Evolutionary conservation across 768 basidiomycete genomes (phyloP).

Genomic region (Suillus americanus): DNA sequence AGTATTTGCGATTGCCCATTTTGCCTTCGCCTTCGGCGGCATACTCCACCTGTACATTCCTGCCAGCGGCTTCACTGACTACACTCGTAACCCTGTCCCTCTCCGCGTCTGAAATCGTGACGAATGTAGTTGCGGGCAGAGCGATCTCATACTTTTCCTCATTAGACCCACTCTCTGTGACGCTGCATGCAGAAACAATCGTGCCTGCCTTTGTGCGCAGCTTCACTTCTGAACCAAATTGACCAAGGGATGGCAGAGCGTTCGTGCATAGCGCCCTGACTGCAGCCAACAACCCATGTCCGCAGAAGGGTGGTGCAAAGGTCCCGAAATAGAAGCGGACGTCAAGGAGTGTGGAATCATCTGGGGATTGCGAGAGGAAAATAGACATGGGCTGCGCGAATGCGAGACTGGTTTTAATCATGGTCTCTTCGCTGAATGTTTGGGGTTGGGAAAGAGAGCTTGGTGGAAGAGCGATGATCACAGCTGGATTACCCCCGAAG

Average conservation of each 20-base stretch:
- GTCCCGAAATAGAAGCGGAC: conserved; percentile 42
- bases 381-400: conserved; percentile 46
- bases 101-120: conserved; percentile 30
- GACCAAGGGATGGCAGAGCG: conserved; percentile 21
- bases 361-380: conserved; percentile 31
- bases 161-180: conserved; percentile 1
- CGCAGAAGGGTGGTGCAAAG: conserved; percentile 37
- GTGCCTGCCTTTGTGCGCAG: conserved; percentile 32
- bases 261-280: conserved; percentile 35
- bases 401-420: conserved; percentile 36
- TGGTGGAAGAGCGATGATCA: conserved; percentile 32
- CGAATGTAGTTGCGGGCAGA: conserved; percentile 31
- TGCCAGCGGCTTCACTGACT: conserved; percentile 39
- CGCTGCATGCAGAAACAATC: conserved; percentile 18
- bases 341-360: conserved; percentile 24
- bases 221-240: conserved; percentile 21
- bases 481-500: conserved; percentile 47
- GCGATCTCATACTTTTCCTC: conserved; percentile 34
- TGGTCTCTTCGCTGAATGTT: conserved; percentile 7
- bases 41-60: conserved; percentile 34
- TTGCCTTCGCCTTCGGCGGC: conserved; percentile 35
- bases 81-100: conserved; percentile 28
- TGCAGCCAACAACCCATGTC: conserved; percentile 46
- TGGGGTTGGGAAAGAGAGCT: conserved; percentile 4
- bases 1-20: conserved; percentile 30